Evolutionary conservation across 495 filamentous ascomycete genomes (phyloP), one percentile per base, ranked within the genome.

Genomic region (Jackrogersella minutella): DNA sequence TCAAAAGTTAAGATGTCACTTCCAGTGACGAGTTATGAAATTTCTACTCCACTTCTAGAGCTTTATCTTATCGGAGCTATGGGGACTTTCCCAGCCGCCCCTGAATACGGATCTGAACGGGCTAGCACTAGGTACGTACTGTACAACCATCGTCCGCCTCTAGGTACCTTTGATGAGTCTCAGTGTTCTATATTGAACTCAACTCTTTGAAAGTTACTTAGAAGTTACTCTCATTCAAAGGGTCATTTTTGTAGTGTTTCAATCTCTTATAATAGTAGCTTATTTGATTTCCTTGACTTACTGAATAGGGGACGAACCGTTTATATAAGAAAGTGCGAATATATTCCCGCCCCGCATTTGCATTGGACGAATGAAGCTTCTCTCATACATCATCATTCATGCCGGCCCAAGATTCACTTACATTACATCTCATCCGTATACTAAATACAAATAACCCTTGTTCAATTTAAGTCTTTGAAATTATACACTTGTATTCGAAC

Each of bases 1-100:
- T n/a, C n/a, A 30, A 7, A 30, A 30, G 3, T 30, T 3, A 30
- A 30, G 26, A 30, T 30, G 3, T 30, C 7, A 30, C 26, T 30
- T 30, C 3, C 3, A 7, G 7, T 30, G 26, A 30, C 3, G 19
- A 22, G 40, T 14, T n/a, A 17, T 41, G 56, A 61, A 66, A 60
- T 61, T 61, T 61, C 57, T 49, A 17, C 31, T 30, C 21, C 14
- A 28, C 10, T 28, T 24, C 9, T 21, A 39, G 36, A 69, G 66
- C 66, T 69, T 69, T 70, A 70, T 70, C 67, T 70, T 70, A 70
- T 70, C 67, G 31, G 44, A 28, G 14, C 11, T 21, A 14, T 51
- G 14, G 44, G 21, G 37, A 24, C 22, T 21, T 34, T 11, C 1
- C 22, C 8, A 4, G 13, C 24, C 11, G 11, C 33, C 33, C n/a